Evolutionary conservation across 306 rosid genomes (phyloP).

Genomic region (Fragaria iinumae): DNA sequence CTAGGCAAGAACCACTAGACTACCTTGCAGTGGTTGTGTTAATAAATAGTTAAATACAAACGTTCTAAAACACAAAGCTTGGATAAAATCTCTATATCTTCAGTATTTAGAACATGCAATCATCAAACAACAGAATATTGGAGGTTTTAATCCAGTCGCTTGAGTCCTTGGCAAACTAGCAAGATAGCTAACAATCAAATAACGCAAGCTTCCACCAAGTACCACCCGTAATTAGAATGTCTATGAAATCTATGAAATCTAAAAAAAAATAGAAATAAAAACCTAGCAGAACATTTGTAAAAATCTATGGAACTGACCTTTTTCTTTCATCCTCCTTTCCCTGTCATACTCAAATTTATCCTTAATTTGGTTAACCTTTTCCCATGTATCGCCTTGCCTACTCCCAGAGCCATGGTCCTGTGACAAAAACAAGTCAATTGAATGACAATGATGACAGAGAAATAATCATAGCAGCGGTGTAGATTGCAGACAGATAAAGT

Average conservation of each 20-base stretch:
- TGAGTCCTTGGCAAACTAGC: neutral
- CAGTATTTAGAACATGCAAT: no score
- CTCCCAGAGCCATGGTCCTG: conserved; percentile 64
- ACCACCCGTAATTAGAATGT: neutral
- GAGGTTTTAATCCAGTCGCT: neutral
- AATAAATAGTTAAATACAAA: no score
- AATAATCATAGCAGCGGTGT: neutral
- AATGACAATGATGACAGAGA: conserved; percentile 3
- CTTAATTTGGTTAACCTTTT: conserved; percentile 67
- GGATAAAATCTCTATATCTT: neutral
- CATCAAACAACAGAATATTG: neutral
- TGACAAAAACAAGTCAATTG: conserved; percentile 33
- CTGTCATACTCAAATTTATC: conserved; percentile 94
- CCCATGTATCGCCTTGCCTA: conserved; percentile 55
- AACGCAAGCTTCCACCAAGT: neutral
- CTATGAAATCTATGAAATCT: neutral
- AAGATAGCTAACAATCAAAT: neutral
- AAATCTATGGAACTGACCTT: conserved; percentile 55
- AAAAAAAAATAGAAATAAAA: neutral
- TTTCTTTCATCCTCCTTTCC: conserved; percentile 85
- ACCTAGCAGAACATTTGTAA: neutral
- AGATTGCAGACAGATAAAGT: neutral
- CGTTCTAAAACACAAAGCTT: neutral
- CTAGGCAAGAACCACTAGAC: no score
- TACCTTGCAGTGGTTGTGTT: no score